These are phyloP conservation scores for Coemansia sp. DNA, from an alignment of 192 early-diverging fungal species.

Conservation along the genomic window DNA sequence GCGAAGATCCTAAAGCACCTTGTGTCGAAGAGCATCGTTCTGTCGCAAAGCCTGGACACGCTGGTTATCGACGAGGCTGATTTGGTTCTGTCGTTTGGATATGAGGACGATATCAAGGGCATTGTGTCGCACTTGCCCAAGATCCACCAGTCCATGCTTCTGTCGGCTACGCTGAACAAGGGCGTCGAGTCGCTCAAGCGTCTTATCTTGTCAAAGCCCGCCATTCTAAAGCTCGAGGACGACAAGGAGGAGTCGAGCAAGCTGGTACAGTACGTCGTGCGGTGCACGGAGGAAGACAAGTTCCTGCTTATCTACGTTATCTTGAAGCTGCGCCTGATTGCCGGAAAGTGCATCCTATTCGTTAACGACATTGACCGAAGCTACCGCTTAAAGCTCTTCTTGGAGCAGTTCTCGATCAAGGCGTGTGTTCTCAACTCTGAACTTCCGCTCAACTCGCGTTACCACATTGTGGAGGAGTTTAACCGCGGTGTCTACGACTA, in stretches of 20 bases:
- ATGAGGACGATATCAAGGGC: slow-evolving; percentile 84
- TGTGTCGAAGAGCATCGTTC: slow-evolving; percentile 54
- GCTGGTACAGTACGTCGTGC: slow-evolving; percentile 77
- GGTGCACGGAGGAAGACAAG: slow-evolving; percentile 81
- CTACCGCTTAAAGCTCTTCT: slow-evolving; percentile 88
- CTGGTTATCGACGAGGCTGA: slow-evolving; percentile 98
- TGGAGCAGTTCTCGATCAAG: slow-evolving; percentile 95
- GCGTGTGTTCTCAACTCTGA: slow-evolving; percentile 93
- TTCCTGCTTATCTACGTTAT: slow-evolving; percentile 87
- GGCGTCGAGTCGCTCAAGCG: slow-evolving; percentile 87
- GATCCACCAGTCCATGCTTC: slow-evolving; percentile 90
- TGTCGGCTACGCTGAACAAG: slow-evolving; percentile 89
- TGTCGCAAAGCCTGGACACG: slow-evolving; percentile 67
- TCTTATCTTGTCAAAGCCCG: slow-evolving; percentile 82
- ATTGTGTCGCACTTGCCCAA: slow-evolving; percentile 76
- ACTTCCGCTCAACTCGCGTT: slow-evolving; percentile 87
- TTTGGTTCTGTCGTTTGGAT: slow-evolving; percentile 90
- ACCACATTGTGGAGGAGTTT: slow-evolving; percentile 96
- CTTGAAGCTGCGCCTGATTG: slow-evolving; percentile 85
- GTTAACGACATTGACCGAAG: slow-evolving; percentile 95
- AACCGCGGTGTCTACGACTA: slow-evolving; percentile 95
- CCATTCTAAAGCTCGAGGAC: slow-evolving; percentile 86
- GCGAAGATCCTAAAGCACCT: slow-evolving; percentile 78
- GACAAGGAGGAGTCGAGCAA: slow-evolving; percentile 56
- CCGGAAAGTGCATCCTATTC: slow-evolving; percentile 92